These are phyloP conservation scores for Gossypium trilobum DNA, from an alignment of 441 rosid species.

Conservation along the genomic window DNA sequence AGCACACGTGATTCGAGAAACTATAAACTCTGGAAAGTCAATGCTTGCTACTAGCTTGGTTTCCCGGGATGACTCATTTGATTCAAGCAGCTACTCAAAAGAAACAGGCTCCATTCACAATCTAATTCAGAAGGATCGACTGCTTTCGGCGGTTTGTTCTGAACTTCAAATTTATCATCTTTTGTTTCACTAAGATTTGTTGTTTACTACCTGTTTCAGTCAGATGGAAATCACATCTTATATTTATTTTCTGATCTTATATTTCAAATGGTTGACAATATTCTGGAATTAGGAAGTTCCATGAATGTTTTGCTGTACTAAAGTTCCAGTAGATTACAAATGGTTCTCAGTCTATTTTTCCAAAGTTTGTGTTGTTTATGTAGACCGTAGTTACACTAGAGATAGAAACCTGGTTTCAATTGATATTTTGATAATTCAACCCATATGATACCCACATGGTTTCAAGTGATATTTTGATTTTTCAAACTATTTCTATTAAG, in stretches of 20 bases:
- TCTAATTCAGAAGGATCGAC: constrained; percentile 88
- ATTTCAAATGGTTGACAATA: constrained; percentile 5
- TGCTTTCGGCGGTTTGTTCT: constrained; percentile 62
- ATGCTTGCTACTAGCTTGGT: constrained; percentile 74
- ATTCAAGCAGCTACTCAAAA: constrained; percentile 52
- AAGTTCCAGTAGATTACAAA: neutral
- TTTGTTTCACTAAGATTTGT: constrained; percentile 3
- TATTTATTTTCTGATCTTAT: neutral
- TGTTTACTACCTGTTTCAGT: neutral
- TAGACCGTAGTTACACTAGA: neutral
- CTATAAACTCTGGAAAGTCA: constrained; percentile 76
- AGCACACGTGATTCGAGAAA: constrained; percentile 86
- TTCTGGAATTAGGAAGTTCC: constrained; percentile 2
- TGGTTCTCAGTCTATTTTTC: neutral
- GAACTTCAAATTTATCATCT: constrained; percentile 2
- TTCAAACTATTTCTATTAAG: neutral
- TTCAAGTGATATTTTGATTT: constrained; percentile 1
- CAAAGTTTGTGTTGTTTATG: neutral
- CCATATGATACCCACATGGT: neutral
- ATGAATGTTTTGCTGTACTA: constrained; percentile 2
- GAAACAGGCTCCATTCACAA: constrained; percentile 63
- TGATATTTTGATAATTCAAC: neutral
- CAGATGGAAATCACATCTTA: neutral
- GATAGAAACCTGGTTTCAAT: neutral
- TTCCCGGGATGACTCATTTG: constrained; percentile 63